Evolutionary conservation across 2,329 filamentous ascomycete species (phyloP).

Genomic region (Venturia aucupariae): DNA sequence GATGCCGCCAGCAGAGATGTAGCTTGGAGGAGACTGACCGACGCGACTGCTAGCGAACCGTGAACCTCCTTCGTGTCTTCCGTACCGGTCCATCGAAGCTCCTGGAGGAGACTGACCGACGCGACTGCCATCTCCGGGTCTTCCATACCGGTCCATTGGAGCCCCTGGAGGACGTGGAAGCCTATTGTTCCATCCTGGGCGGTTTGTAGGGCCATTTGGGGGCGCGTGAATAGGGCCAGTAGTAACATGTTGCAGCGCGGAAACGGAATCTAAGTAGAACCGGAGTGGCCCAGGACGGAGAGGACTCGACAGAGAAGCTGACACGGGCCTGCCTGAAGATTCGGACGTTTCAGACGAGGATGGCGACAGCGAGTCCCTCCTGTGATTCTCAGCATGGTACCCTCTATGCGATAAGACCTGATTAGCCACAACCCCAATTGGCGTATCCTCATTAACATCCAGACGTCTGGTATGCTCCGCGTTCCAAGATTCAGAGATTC

Average conservation of each 20-base stretch:
- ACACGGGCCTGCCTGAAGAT: background rate
- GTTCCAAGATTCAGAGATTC: background rate
- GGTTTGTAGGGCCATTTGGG: background rate
- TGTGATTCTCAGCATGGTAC: background rate
- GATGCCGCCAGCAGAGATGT: conserved; percentile 23
- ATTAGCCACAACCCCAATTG: background rate
- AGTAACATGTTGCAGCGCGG: too few relatives aligned
- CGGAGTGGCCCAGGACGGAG: background rate
- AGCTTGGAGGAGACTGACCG: conserved; percentile 1
- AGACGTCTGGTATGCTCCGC: background rate
- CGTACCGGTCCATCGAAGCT: too few relatives aligned
- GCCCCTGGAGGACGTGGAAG: too few relatives aligned
- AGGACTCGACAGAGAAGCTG: background rate
- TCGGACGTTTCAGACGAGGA: background rate
- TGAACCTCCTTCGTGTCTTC: background rate
- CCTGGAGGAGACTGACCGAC: background rate
- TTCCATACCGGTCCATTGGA: background rate
- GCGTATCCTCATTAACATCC: background rate
- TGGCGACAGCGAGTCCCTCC: background rate
- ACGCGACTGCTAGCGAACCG: background rate
- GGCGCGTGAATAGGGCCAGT: background rate
- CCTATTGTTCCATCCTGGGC: background rate
- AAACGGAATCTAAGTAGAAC: background rate
- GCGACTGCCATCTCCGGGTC: background rate
- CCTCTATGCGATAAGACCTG: background rate